These are phyloP conservation scores for Blumeriella jaapii DNA, from an alignment of 2,329 filamentous ascomycete genomes.

Conservation along the genomic window DNA sequence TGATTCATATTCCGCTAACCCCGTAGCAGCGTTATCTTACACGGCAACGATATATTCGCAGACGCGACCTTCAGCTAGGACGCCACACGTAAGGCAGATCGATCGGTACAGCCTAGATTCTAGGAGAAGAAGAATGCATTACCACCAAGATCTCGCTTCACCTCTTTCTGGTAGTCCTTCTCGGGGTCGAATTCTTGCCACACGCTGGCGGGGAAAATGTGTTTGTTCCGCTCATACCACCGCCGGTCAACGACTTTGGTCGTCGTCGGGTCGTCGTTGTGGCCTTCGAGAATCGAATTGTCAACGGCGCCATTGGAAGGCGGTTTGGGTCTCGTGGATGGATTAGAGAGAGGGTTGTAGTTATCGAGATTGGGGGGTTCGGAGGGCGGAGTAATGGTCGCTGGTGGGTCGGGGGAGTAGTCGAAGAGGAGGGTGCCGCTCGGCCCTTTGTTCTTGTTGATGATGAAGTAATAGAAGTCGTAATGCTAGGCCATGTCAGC, in stretches of 20 bases:
- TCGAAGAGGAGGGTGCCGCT: constrained; percentile 65
- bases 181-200: constrained; percentile 94
- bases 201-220: constrained; percentile 90
- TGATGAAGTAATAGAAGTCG: constrained; percentile 93
- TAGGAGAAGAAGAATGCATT: constrained; percentile 84
- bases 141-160: constrained; percentile 73
- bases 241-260: constrained; percentile 93
- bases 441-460: constrained; percentile 73
- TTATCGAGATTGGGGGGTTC: constrained; percentile 17
- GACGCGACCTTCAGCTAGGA: too few relatives aligned
- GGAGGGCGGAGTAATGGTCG: constrained; percentile 4
- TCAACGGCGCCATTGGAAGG: constrained; percentile 30
- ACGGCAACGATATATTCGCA: too few relatives aligned
- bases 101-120: too few relatives aligned
- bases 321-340: constrained; percentile 26
- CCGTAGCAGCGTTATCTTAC: too few relatives aligned
- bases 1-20: too few relatives aligned
- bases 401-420: constrained; percentile 44
- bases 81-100: too few relatives aligned
- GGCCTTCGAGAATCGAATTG: constrained; percentile 53
- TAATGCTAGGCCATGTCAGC: constrained; percentile 58
- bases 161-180: constrained; percentile 67
- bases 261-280: constrained; percentile 60
- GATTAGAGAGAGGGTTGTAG: constrained; percentile 31
- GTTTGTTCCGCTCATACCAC: constrained; percentile 97